phyloP scores from a whole-genome alignment of 768 basidiomycete species.

The Mycena kentingensis region DNA sequence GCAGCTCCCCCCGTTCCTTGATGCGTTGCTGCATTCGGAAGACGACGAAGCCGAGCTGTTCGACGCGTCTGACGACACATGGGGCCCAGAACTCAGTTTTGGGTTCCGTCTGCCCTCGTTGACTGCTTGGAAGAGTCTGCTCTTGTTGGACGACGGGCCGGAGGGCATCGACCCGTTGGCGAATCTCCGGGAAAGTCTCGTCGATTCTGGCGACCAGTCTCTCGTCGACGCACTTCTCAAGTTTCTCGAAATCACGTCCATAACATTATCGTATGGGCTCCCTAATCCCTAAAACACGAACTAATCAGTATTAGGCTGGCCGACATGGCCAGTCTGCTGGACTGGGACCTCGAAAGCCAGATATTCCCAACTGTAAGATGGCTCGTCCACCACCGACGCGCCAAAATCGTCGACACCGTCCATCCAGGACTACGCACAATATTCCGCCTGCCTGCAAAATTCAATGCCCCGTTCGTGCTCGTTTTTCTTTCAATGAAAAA shows the following conservation, averaged over 20 bases:
- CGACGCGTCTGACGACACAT: conserved; percentile 55
- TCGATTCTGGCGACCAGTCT: conserved; percentile 63
- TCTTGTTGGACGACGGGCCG: conserved; percentile 64
- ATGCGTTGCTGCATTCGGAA: conserved; percentile 66
- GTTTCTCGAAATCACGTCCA: conserved; percentile 72
- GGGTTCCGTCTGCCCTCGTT: conserved; percentile 77
- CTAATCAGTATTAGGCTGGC: conserved; percentile 50
- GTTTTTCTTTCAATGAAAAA: no score
- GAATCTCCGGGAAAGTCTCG: conserved; percentile 59
- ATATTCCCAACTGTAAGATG: conserved; percentile 90
- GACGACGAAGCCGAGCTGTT: conserved; percentile 55
- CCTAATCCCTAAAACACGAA: neutral
- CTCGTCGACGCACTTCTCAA: conserved; percentile 72
- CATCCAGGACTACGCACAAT: conserved; percentile 79
- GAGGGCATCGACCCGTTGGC: conserved; percentile 59
- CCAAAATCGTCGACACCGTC: conserved; percentile 86
- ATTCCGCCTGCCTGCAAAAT: conserved; percentile 71
- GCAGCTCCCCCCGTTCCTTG: conserved; percentile 82
- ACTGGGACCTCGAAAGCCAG: conserved; percentile 82
- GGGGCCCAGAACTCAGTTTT: conserved; percentile 69
- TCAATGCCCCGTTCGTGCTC: conserved; percentile 57
- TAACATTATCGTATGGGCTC: conserved; percentile 71
- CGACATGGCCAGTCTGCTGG: conserved; percentile 78
- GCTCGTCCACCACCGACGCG: conserved; percentile 87
- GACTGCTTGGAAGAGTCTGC: conserved; percentile 89